Base-by-base conservation (phyloP, 2,329 filamentous ascomycete genomes). In the Talaromyces sp. region DNA sequence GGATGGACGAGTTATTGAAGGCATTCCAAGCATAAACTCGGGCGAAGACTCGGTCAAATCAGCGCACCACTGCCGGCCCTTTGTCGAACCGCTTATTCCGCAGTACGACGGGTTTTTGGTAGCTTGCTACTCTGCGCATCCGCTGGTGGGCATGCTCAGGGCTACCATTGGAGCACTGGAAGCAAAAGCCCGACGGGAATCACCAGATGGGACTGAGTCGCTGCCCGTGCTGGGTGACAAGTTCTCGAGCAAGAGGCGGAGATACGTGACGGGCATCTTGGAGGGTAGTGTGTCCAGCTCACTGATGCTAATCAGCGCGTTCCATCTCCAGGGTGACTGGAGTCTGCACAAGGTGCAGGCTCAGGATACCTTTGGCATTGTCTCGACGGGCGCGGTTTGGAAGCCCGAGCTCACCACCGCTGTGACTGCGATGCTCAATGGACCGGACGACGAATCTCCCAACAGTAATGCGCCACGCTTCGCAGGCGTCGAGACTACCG, bases 371-470 rank as follows among this genome's bases (percentile, higher is more conserved):
- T 97, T 95, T 80, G 93, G 92, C 2, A 95, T 98, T 64, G 88
- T 98, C 5, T 93, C 89, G 5, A 97, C 93, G 0, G 93, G 92
- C 0, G 84, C 85, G 60, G 89, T 89, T 64, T 97, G 93, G 93
- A 89, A 93, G 69, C 73, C 79, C 0, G 86, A 95, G 38, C 78
- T 97, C 13, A 80, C 77, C 0, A 76, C 82, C 0, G 92, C 89
- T 0, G 88, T 95, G 0, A 76, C 77, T 2, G 72, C 75, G 0
- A 87, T 90, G 64, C 74, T 96, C 0, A 89, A 88, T 0, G 73
- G 74, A 1, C 65, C 66, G 7, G 64, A 70, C 10, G 73, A 70
- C 14, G 51, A 41, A 53, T 55, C 64, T 51, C 5, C 43, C n/a
- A n/a, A n/a, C n/a, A n/a, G n/a, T n/a, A n/a, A n/a, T 51, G 71